phyloP scores from a whole-genome alignment of 2,329 filamentous ascomycete genomes.

The Monilinia polystroma region DNA sequence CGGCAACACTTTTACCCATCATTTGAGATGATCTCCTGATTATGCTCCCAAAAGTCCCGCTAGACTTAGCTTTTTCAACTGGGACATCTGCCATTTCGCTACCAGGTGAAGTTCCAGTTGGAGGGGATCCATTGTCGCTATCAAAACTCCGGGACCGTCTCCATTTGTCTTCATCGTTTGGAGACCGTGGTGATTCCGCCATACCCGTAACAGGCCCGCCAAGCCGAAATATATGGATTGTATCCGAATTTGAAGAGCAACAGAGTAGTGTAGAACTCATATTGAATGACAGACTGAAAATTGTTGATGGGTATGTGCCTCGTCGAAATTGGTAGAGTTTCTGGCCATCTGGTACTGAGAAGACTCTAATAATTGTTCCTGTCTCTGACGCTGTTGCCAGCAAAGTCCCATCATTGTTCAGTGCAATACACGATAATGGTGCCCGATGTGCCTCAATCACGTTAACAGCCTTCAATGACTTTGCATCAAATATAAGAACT shows the following conservation, averaged over 20 bases:
- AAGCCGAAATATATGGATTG: slow-evolving; percentile 92
- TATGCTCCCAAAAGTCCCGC: slow-evolving; percentile 85
- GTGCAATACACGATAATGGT: slow-evolving; percentile 81
- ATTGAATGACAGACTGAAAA: slow-evolving; percentile 99
- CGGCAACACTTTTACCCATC: slow-evolving; percentile 84
- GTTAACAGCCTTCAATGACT: slow-evolving; percentile 88
- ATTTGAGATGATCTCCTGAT: slow-evolving; percentile 93
- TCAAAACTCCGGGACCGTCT: slow-evolving; percentile 51
- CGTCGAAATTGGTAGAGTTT: slow-evolving; percentile 96
- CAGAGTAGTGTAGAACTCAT: slow-evolving; percentile 88
- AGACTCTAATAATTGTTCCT: slow-evolving; percentile 94
- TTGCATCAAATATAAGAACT: slow-evolving; percentile 87
- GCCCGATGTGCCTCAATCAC: slow-evolving; percentile 94
- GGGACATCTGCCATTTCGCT: slow-evolving; percentile 36
- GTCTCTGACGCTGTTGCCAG: slow-evolving; percentile 96
- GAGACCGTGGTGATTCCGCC: slow-evolving; percentile 40
- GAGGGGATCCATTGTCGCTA: slow-evolving; percentile 54
- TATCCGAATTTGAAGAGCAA: slow-evolving; percentile 94
- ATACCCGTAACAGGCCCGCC: slow-evolving; percentile 46
- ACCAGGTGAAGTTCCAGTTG: slow-evolving; percentile 35
- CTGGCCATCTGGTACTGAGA: slow-evolving; percentile 83
- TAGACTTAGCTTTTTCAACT: slow-evolving; percentile 48
- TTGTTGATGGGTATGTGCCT: slow-evolving; percentile 91
- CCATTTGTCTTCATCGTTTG: slow-evolving; percentile 34
- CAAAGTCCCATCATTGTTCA: slow-evolving; percentile 89